Evolutionary conservation across 2,329 filamentous ascomycete genomes (phyloP).

Genomic region (Xylariaceae sp.): DNA sequence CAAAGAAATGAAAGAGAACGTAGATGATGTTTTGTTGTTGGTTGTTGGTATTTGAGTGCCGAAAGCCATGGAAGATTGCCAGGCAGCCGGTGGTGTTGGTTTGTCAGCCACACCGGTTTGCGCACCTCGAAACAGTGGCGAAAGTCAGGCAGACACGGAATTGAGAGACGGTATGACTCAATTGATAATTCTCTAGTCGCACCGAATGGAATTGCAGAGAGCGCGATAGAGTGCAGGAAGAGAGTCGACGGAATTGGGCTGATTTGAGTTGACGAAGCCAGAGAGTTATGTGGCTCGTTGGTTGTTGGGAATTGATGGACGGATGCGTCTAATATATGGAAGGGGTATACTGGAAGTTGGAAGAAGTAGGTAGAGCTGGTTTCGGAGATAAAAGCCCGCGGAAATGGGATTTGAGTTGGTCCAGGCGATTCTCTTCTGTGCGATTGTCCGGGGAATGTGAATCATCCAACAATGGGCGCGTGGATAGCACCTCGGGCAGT

Average conservation of each 20-base stretch:
- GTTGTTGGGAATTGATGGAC: conserved; percentile 22
- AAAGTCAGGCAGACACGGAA: conserved; percentile 33
- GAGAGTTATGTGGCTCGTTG: conserved; percentile 13
- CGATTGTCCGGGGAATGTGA: conserved; percentile 23
- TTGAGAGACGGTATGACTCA: conserved; percentile 36
- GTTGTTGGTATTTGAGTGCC: conserved; percentile 19
- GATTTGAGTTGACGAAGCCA: neutral
- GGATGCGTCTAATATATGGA: conserved; percentile 22
- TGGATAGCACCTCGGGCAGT: conserved; percentile 22
- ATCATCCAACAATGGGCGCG: conserved; percentile 27
- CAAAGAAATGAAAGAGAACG: conserved; percentile 19
- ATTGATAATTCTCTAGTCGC: conserved; percentile 20
- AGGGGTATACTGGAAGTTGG: conserved; percentile 25
- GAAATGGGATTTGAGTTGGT: conserved; percentile 17
- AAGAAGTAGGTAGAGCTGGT: conserved; percentile 32
- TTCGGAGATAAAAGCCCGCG: conserved; percentile 30
- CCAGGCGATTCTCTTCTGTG: conserved; percentile 17
- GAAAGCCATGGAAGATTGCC: conserved; percentile 30
- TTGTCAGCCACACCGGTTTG: conserved; percentile 38
- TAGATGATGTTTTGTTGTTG: conserved; percentile 11
- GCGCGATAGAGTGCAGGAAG: conserved; percentile 1
- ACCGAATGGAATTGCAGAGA: conserved; percentile 23
- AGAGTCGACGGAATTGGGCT: neutral
- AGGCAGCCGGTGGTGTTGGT: conserved; percentile 33
- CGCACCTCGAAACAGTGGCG: conserved; percentile 33